Base-by-base conservation (phyloP, 495 filamentous ascomycete species). In the Tetracladium marchalianum region DNA sequence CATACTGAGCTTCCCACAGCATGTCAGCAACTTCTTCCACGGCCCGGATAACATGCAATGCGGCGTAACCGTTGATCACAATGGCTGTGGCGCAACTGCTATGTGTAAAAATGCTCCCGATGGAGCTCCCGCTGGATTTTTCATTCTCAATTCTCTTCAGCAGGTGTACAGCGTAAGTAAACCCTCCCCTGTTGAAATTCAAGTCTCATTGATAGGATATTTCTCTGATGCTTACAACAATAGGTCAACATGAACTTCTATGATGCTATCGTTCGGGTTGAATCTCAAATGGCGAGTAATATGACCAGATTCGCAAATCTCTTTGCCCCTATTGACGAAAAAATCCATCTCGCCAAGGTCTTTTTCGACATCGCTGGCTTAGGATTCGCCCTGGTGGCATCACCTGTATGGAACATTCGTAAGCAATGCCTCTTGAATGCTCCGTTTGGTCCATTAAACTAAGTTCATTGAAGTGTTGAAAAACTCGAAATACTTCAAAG, bases 331-430 rank as follows among this genome's bases (percentile, higher is more conserved):
- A 40, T 40, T 19, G 19, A 15, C 5, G 17, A 40, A 5, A 15
- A 40, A 11, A 11, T 4, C 17, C 4, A 2, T 19, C n/a, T 40
- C 19, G 5, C 4, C 4, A 40, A 40, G 13, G 11, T 40, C 3
- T 4, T 40, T 3, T 15, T 19, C 5, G 38, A 40, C 11, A 11
- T 40, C 1, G 13, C 11, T 19, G 17, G 38, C 13, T 13, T 40
- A 19, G 38, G 38, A 16, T 40, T 16, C 19, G 38, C 13, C 5
- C 17, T 40, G 1, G 13, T 40, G 11, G 38, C 38, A 3, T 15
- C 38, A 11, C 38, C 38, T 65, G 31, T 63, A 63, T 57, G 55
- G 54, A 7, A 63, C 65, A 39, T 45, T 35, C 1, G 36, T 40
- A 36, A 13, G 38, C 46, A 27, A 27, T 7, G 7, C 22, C 22